phyloP scores from a whole-genome alignment of 306 rosid species.

The Vigna reflexopilosa region DNA sequence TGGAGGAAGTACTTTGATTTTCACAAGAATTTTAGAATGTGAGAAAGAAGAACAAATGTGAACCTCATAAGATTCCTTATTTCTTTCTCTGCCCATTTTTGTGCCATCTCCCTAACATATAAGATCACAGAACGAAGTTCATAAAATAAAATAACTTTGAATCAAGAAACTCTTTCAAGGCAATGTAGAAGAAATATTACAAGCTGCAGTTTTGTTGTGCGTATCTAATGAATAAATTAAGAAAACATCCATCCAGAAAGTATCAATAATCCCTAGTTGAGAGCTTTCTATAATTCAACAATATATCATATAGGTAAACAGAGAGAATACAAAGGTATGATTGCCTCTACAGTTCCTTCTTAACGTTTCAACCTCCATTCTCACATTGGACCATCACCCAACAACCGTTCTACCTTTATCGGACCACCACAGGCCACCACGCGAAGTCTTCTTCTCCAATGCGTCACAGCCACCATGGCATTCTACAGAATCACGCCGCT shows the following conservation, averaged over 20 bases:
- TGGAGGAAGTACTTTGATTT: background rate
- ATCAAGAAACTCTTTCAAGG: background rate
- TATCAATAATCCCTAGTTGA: background rate
- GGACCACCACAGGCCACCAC: no score
- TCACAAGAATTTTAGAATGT: slow-evolving; percentile 4
- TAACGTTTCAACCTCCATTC: no score
- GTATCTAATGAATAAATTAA: slow-evolving; percentile 15
- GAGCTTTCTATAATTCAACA: background rate
- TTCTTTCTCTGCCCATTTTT: slow-evolving; percentile 98
- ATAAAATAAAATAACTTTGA: slow-evolving; percentile 27
- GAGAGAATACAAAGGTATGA: background rate
- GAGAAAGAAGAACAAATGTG: background rate
- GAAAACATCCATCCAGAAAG: background rate
- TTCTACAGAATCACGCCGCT: no score
- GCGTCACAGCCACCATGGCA: no score
- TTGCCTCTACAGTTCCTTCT: no score
- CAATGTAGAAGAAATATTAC: background rate
- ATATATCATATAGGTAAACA: background rate
- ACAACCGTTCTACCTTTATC: no score
- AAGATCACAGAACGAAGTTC: slow-evolving; percentile 34
- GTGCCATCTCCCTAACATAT: slow-evolving; percentile 94
- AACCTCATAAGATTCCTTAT: slow-evolving; percentile 91
- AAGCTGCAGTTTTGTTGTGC: background rate
- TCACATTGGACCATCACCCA: no score
- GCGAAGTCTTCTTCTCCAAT: no score